Conservation (phyloP, 192 early-diverging fungal genomes). For the Backusella liffmaniae region DNA sequence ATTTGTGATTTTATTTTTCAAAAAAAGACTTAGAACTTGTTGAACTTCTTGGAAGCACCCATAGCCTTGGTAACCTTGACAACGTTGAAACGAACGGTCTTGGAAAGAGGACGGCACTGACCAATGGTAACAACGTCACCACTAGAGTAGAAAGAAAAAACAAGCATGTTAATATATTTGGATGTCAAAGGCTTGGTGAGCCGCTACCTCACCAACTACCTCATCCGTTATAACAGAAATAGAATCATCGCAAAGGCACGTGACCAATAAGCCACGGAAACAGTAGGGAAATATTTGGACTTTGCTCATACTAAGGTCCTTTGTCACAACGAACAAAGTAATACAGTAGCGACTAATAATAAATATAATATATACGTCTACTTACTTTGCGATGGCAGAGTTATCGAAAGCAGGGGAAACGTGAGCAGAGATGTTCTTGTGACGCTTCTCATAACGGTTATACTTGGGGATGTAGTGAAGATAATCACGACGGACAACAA, state of each 20-base stretch:
- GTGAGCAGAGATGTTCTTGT: conserved; percentile 99
- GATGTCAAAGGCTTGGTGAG: conserved; percentile 40
- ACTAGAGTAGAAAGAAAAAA: conserved; percentile 20
- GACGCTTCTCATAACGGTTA: conserved; percentile 99
- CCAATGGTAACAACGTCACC: conserved; percentile 97
- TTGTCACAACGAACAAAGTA: conserved; percentile 20
- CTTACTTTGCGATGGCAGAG: conserved; percentile 42
- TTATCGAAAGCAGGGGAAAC: conserved; percentile 92
- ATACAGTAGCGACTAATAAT: conserved; percentile 11
- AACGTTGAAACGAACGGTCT: conserved; percentile 99
- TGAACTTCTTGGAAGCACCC: conserved; percentile 80
- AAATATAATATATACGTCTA: background rate
- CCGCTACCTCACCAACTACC: conserved; percentile 46
- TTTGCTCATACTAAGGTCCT: conserved; percentile 11
- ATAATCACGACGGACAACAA: conserved; percentile 98
- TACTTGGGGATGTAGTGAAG: conserved; percentile 99
- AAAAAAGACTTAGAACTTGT: conserved; percentile 74
- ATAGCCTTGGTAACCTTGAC: conserved; percentile 91
- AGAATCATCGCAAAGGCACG: conserved; percentile 8
- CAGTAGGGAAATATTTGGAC: background rate
- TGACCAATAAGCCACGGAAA: background rate
- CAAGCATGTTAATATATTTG: conserved; percentile 8
- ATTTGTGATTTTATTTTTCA: background rate
- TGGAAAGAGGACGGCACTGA: conserved; percentile 98
- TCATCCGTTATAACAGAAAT: conserved; percentile 15